Base-by-base conservation (phyloP, 106 monocot species). In the Allium cepa region DNA sequence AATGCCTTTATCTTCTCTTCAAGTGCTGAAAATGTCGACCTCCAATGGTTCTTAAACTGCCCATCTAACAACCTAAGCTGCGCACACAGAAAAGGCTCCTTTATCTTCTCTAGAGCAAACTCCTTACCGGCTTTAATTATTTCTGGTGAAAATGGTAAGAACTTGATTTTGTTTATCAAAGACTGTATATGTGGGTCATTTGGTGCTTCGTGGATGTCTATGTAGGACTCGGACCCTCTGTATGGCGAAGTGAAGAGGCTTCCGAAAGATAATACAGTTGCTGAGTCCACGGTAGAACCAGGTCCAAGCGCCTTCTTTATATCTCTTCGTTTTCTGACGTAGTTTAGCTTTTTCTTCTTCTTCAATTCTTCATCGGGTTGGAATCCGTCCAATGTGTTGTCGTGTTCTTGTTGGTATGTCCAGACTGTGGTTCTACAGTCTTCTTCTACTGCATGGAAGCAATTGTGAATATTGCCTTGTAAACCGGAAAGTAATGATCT, bases 371-470 rank as follows among this genome's bases (percentile, higher is more conserved):
- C 50, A 47, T 81, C 83, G 27, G 81, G 87, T 70, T 99, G 99
- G 72, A 87, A 99, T 16, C 56, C 48, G 46, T 99, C 99, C 59
- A 93, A 68, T 6, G 17, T 74, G 4, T 75, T 84, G 68, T 93
- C 89, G 76, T 74, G 56, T 8, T 87, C 72, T 75, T 90, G 84
- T 49, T 81, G 80, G 70, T 93, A 99, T 55, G 87, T 93, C 92
- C 99, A 99, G 11, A 99, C 92, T 26, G 90, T 90, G 47, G 92
- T 99, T 64, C 99, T 84, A 65, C 99, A 99, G 55, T 99, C 99
- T 47, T 92, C 99, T 76, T 99, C 71, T 62, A 99, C 78, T 51
- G 82, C 72, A 72, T 81, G 84, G 8, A 83, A 12, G 72, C 89
- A 99, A 8, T 59, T 26, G 10, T 75, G 49, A 22, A 49, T 50